A percentile compares a stretch with the other conserved stretches of the same genome.
Evolutionary conservation across 768 basidiomycete genomes (phyloP).

Genomic region (Favolaschia claudopus): DNA sequence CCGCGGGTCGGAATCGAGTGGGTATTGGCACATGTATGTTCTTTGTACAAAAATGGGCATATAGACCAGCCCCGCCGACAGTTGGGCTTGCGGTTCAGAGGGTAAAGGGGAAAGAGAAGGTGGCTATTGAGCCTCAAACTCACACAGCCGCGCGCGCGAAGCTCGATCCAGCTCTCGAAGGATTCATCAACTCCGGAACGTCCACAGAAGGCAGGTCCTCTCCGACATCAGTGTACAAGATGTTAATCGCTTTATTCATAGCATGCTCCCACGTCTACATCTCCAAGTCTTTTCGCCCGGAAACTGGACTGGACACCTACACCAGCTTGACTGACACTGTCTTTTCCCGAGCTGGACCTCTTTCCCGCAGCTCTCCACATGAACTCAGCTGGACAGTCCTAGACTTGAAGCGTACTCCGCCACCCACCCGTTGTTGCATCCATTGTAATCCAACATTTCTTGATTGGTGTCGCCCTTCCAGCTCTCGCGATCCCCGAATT

Average conservation of each 20-base stretch:
- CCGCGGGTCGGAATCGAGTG: neutral
- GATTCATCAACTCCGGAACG: conserved; percentile 19
- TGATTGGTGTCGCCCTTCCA: no score
- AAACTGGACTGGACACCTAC: conserved; percentile 18
- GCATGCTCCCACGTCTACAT: conserved; percentile 23
- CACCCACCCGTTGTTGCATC: no score
- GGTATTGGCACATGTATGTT: conserved; percentile 16
- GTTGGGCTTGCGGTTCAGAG: conserved; percentile 1
- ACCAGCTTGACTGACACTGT: neutral
- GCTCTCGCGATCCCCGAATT: no score
- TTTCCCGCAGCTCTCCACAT: conserved; percentile 1
- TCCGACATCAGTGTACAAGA: neutral
- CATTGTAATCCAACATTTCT: no score
- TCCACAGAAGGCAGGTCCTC: neutral
- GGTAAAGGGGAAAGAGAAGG: conserved; percentile 4
- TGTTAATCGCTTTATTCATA: neutral
- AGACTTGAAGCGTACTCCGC: no score
- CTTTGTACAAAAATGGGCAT: conserved; percentile 26
- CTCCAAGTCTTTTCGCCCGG: conserved; percentile 11
- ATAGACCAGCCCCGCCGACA: conserved; percentile 1
- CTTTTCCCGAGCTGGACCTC: neutral
- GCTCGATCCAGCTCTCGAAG: conserved; percentile 15
- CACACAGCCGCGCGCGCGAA: conserved; percentile 7
- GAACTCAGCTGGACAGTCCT: conserved; percentile 22
- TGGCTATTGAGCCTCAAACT: neutral